Evolutionary conservation across 768 basidiomycete species (phyloP).

Genomic region (Agaricus sinodeliciosus): DNA sequence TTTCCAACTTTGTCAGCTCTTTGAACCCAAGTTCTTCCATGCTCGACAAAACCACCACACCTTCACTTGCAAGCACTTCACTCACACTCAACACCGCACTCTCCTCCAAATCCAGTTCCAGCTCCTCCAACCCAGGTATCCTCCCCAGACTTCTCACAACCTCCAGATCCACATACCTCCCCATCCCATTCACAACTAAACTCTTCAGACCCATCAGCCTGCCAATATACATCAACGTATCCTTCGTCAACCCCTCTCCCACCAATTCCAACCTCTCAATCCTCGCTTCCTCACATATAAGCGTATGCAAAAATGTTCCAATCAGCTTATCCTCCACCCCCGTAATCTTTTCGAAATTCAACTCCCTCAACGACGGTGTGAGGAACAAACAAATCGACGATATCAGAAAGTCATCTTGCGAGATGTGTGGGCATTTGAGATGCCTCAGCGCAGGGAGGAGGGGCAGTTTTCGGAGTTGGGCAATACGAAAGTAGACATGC

Average conservation of each 20-base stretch:
- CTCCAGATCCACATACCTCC: conserved; percentile 15
- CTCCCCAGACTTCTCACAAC: conserved; percentile 19
- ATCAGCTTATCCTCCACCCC: conserved; percentile 26
- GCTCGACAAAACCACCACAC: neutral
- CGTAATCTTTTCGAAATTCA: conserved; percentile 23
- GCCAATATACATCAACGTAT: conserved; percentile 19
- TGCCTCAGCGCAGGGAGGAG: conserved; percentile 22
- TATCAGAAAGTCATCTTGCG: conserved; percentile 24
- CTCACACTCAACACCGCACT: neutral
- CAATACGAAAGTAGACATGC: conserved; percentile 28
- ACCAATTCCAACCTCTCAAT: conserved; percentile 20
- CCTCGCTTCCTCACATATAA: conserved; percentile 19
- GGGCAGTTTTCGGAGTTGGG: conserved; percentile 21
- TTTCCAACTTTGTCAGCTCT: conserved; percentile 20
- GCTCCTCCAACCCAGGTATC: conserved; percentile 19
- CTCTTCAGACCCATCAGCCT: conserved; percentile 17
- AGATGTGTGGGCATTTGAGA: conserved; percentile 22
- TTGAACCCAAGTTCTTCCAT: conserved; percentile 17
- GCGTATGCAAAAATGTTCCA: conserved; percentile 24
- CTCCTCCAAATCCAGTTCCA: conserved; percentile 22
- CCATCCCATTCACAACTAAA: conserved; percentile 23
- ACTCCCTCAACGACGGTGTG: conserved; percentile 21
- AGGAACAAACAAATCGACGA: conserved; percentile 28
- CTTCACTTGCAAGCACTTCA: neutral
- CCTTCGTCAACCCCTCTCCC: conserved; percentile 20